Evolutionary conservation across 2,329 filamentous ascomycete species (phyloP).

Genomic region (Fusarium penzigii): DNA sequence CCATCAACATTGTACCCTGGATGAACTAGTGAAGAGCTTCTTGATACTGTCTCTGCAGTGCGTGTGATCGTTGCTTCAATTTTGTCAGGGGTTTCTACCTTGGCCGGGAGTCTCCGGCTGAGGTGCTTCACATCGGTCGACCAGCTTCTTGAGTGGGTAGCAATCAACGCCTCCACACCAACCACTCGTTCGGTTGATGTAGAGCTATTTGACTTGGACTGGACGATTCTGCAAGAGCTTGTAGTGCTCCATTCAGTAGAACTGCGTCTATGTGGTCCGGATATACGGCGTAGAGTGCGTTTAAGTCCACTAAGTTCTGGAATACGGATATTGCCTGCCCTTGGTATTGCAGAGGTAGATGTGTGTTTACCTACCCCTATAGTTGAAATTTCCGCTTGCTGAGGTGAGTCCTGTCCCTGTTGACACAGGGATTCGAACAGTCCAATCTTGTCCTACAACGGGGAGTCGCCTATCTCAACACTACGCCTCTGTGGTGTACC

Average conservation of each 20-base stretch:
- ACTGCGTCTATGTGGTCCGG: slow-evolving; percentile 18
- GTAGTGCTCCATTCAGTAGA: slow-evolving; percentile 22
- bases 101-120: slow-evolving; percentile 6
- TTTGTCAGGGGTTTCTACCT: background rate
- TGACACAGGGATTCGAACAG: slow-evolving; percentile 32
- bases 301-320: slow-evolving; percentile 8
- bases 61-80: background rate
- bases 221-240: slow-evolving; percentile 1
- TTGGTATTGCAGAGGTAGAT: background rate
- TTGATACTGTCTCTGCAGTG: background rate
- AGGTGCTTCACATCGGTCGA: background rate
- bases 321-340: slow-evolving; percentile 1
- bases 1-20: slow-evolving; percentile 26
- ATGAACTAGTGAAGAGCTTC: background rate
- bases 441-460: slow-evolving; percentile 31
- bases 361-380: background rate
- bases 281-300: slow-evolving; percentile 18
- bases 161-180: background rate
- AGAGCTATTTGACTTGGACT: background rate
- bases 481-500: slow-evolving; percentile 3
- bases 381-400: too few species aligned
- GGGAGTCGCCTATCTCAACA: slow-evolving; percentile 14
- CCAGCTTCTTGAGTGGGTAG: background rate
- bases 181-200: background rate
- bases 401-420: background rate